Percentiles rank a stretch among this genome's conserved stretches.
Conservation (phyloP, 768 basidiomycete genomes). For the Hemileccinum rubropunctum region DNA sequence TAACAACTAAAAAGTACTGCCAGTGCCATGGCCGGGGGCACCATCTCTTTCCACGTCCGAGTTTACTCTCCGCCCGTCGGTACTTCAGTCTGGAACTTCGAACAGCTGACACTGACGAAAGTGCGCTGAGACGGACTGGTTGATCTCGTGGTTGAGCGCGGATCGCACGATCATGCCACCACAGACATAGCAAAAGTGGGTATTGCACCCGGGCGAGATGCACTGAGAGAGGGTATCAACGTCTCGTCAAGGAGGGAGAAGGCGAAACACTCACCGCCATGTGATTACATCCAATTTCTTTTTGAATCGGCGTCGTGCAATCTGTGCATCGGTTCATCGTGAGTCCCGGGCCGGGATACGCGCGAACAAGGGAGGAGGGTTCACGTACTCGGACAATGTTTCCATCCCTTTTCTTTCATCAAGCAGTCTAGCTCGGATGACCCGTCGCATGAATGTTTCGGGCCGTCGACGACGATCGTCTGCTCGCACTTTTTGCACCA, state of each 20-base stretch:
- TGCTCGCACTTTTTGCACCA: slow-evolving; percentile 67
- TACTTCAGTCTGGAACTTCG: slow-evolving; percentile 30
- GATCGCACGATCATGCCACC: slow-evolving; percentile 46
- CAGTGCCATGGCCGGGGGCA: no score
- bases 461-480: slow-evolving; percentile 31
- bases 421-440: slow-evolving; percentile 50
- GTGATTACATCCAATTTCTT: slow-evolving; percentile 54
- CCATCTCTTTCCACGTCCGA: no score
- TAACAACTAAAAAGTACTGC: no score
- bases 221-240: slow-evolving; percentile 36
- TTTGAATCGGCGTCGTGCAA: slow-evolving; percentile 49
- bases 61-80: background rate
- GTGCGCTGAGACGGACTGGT: slow-evolving; percentile 29
- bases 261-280: slow-evolving; percentile 43
- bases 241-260: background rate
- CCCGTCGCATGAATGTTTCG: slow-evolving; percentile 58
- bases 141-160: slow-evolving; percentile 32
- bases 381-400: slow-evolving; percentile 55
- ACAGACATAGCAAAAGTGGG: slow-evolving; percentile 56
- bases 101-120: slow-evolving; percentile 36
- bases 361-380: background rate
- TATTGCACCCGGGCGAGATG: slow-evolving; percentile 55
- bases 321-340: slow-evolving; percentile 22
- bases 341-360: no score
- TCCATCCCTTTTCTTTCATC: slow-evolving; percentile 59